Percentiles rank a stretch among this genome's conserved stretches.
Conservation (phyloP, 257 asterid species). For the Solanum virginianum region DNA sequence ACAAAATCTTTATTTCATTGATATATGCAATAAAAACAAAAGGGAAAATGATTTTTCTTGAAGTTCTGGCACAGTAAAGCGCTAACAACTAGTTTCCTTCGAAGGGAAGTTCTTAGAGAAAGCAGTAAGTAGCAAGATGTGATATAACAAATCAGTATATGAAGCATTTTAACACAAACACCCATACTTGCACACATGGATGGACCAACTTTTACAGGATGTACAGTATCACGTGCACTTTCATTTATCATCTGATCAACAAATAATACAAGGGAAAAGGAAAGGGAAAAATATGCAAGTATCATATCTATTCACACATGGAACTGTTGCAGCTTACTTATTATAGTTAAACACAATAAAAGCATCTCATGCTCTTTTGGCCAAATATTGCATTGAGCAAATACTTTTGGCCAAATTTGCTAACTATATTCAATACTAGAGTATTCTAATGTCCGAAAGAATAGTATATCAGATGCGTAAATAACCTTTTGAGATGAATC, state of each 20-base stretch:
- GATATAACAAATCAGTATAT: neutral
- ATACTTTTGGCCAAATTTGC: neutral
- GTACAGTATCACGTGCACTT: neutral
- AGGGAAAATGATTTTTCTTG: neutral
- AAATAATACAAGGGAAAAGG: neutral
- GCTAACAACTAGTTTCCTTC: neutral
- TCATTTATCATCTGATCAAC: slow-evolving; percentile 6
- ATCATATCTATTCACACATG: neutral
- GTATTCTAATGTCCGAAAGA: neutral
- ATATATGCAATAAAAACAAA: neutral
- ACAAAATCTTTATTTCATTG: neutral
- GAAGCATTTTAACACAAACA: too few relatives aligned
- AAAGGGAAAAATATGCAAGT: neutral
- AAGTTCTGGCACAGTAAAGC: neutral
- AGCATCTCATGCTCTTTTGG: neutral
- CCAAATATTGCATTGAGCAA: neutral
- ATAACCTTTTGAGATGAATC: slow-evolving; percentile 11
- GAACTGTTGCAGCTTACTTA: neutral
- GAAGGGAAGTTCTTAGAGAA: neutral
- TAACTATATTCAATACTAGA: neutral
- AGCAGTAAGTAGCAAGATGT: neutral
- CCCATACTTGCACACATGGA: neutral
- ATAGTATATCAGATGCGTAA: neutral
- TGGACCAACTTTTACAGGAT: neutral
- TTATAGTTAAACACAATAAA: neutral